These are phyloP conservation scores for Geotrichum aggregatum DNA, from an alignment of 1,139 yeast genomes.

Conservation along the genomic window DNA sequence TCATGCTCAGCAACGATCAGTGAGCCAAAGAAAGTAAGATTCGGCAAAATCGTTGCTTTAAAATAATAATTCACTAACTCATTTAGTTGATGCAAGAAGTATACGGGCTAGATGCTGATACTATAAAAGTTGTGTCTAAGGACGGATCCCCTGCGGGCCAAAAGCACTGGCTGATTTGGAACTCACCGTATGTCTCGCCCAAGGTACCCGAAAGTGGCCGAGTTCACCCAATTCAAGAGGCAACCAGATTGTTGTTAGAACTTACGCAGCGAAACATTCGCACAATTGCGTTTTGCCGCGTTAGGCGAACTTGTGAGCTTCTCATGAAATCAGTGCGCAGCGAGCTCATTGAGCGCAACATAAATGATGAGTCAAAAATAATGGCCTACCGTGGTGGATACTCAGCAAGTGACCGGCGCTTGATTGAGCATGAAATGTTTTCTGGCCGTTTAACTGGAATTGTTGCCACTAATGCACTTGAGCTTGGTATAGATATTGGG, in stretches of 20 bases:
- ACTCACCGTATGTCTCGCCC: conserved; percentile 65
- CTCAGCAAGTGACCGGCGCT: conserved; percentile 75
- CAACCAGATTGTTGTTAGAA: conserved; percentile 67
- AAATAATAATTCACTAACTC: not conserved
- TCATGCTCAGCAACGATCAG: conserved; percentile 92
- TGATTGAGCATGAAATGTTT: conserved; percentile 86
- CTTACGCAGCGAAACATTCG: conserved; percentile 62
- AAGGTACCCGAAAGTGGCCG: conserved; percentile 49
- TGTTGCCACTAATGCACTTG: conserved; percentile 91
- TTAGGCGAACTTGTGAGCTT: conserved; percentile 79
- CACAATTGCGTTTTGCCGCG: conserved; percentile 86
- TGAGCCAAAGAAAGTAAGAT: conserved; percentile 45
- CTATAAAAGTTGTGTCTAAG: conserved; percentile 50
- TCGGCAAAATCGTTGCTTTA: not conserved
- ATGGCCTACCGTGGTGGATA: conserved; percentile 97
- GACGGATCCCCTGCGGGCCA: conserved; percentile 91
- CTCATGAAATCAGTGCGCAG: conserved; percentile 75
- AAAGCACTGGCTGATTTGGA: conserved; percentile 75
- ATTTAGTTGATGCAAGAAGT: conserved; percentile 62
- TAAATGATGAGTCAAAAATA: conserved; percentile 46
- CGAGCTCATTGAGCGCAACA: conserved; percentile 42
- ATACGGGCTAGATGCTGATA: conserved; percentile 55
- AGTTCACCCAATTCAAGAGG: conserved; percentile 67
- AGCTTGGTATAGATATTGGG: conserved; percentile 91
- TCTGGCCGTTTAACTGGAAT: conserved; percentile 78